Evolutionary conservation across 164 flowering plant species (phyloP).

Genomic region (Magnolia changhungtana): DNA sequence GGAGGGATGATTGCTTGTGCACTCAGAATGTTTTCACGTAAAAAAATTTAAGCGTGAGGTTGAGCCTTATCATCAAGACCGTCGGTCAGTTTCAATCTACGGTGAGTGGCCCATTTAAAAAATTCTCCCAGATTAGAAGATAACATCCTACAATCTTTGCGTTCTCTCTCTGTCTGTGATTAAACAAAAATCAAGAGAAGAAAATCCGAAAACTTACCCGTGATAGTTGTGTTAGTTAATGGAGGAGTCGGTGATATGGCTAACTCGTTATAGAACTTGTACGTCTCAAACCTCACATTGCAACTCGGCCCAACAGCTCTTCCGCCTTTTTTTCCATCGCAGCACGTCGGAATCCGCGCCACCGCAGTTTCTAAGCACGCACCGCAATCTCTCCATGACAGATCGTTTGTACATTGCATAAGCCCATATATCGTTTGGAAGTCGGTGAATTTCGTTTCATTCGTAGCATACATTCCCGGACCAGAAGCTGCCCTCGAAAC

Average conservation of each 20-base stretch:
- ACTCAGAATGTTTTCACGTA: no score
- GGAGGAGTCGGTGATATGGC: not conserved
- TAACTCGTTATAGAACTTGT: not conserved
- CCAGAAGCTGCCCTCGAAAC: not conserved
- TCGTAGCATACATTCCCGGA: slow-evolving; percentile 1
- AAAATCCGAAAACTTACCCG: not conserved
- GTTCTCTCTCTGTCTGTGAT: no score
- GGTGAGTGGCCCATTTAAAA: no score
- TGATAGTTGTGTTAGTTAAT: not conserved
- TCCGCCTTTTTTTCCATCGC: slow-evolving; percentile 12
- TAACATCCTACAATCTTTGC: no score
- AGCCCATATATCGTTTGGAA: slow-evolving; percentile 15
- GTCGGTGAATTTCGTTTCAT: not conserved
- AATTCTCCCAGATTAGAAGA: no score
- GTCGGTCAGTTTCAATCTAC: no score
- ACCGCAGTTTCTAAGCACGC: slow-evolving; percentile 16
- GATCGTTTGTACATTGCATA: slow-evolving; percentile 30
- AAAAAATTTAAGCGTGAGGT: no score
- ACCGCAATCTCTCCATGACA: slow-evolving; percentile 7
- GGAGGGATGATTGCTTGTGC: no score
- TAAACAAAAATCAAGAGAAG: no score
- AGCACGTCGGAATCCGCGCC: slow-evolving; percentile 12
- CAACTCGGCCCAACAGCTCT: slow-evolving; percentile 19
- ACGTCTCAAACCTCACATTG: slow-evolving; percentile 20
- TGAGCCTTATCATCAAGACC: no score